Conservation (phyloP, 208 protist genomes). For the Entamoeba nuttalli region DNA sequence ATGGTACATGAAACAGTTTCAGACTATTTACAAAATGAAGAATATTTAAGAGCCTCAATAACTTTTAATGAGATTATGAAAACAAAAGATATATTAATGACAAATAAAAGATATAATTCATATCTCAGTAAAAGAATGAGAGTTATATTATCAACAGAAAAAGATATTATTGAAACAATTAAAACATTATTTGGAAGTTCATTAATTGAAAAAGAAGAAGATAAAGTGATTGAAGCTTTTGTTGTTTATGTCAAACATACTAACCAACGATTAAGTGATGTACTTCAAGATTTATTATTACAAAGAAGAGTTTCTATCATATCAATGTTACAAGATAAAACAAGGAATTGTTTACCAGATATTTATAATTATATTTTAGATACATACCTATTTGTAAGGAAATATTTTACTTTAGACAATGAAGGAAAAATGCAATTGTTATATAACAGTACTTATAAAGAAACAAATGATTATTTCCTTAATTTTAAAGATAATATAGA, state of each 20-base stretch:
- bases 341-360: neutral
- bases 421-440: neutral
- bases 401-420: neutral
- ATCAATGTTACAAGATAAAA: neutral
- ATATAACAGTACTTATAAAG: neutral
- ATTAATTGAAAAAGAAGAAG: neutral
- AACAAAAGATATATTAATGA: neutral
- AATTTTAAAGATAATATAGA: neutral
- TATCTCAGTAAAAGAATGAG: neutral
- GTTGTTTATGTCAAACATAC: neutral
- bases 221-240: neutral
- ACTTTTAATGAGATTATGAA: neutral
- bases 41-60: neutral
- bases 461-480: neutral
- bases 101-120: neutral
- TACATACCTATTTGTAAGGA: neutral
- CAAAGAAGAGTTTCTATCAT: neutral
- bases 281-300: neutral
- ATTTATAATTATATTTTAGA: neutral
- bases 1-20: neutral
- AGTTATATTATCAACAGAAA: neutral
- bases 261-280: neutral
- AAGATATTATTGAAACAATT: neutral
- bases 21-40: neutral
- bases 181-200: neutral